A percentile compares a stretch with the other conserved stretches of the same genome.
These are phyloP conservation scores for Arthrinium puccinioides DNA, from an alignment of 2,329 filamentous ascomycete species.

Conservation along the genomic window DNA sequence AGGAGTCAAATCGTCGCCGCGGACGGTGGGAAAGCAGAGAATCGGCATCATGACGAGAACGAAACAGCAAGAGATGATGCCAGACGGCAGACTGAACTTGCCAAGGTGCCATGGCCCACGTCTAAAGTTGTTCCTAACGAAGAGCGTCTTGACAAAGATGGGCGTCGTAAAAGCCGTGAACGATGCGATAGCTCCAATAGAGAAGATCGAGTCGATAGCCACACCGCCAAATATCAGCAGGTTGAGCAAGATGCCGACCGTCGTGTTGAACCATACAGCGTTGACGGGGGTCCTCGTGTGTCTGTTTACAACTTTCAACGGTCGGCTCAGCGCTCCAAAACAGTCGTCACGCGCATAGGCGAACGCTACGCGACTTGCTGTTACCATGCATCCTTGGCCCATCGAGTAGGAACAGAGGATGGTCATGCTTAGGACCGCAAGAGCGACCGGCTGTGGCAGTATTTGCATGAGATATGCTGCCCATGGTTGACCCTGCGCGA, in stretches of 20 bases:
- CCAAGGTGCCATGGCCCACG: constrained; percentile 64
- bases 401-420: constrained; percentile 65
- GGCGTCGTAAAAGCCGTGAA: constrained; percentile 55
- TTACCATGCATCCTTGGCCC: constrained; percentile 67
- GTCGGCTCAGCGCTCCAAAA: constrained; percentile 48
- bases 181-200: constrained; percentile 60
- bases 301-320: constrained; percentile 53
- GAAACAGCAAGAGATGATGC: constrained; percentile 49
- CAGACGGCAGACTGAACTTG: constrained; percentile 48
- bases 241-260: constrained; percentile 51
- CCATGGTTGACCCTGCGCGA: constrained; percentile 52
- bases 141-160: constrained; percentile 50
- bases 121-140: constrained; percentile 56
- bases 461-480: constrained; percentile 63
- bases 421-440: constrained; percentile 57
- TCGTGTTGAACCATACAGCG: constrained; percentile 60
- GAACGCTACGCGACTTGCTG: constrained; percentile 59
- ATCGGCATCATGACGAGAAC: constrained; percentile 62
- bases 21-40: constrained; percentile 54
- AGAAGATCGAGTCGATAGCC: constrained; percentile 62
- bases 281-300: constrained; percentile 61
- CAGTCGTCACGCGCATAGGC: constrained; percentile 67
- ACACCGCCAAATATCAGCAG: constrained; percentile 58
- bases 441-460: constrained; percentile 50
- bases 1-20: constrained; percentile 43